These are phyloP conservation scores for Aspergillus aculeatinus DNA, from an alignment of 2,329 filamentous ascomycete genomes.

Conservation along the genomic window DNA sequence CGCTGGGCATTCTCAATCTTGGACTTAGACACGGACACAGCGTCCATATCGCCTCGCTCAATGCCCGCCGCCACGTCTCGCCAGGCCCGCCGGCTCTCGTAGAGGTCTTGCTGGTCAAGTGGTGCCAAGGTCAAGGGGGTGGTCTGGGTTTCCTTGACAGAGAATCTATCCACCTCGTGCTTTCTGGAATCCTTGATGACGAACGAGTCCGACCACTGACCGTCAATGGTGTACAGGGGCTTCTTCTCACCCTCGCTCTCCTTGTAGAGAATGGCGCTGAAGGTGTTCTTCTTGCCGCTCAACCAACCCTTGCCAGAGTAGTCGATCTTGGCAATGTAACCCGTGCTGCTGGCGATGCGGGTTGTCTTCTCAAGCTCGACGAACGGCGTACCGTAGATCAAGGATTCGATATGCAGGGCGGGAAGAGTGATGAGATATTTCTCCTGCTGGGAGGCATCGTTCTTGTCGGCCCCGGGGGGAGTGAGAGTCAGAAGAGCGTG, in stretches of 20 bases:
- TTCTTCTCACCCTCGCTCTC: constrained; percentile 64
- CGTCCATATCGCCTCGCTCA: constrained; percentile 77
- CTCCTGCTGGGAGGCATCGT: constrained; percentile 49
- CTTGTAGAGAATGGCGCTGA: constrained; percentile 72
- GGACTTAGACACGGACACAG: constrained; percentile 73
- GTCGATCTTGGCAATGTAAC: constrained; percentile 85
- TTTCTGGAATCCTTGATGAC: constrained; percentile 68
- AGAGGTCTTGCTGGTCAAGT: constrained; percentile 75
- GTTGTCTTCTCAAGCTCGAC: constrained; percentile 84
- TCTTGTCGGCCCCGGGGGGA: constrained; percentile 53
- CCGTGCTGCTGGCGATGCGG: constrained; percentile 81
- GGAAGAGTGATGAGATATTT: constrained; percentile 90
- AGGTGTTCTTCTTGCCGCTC: constrained; percentile 91
- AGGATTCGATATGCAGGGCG: constrained; percentile 85
- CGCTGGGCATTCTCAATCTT: constrained; percentile 90
- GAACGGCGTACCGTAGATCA: constrained; percentile 73
- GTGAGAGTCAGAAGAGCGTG: constrained; percentile 77
- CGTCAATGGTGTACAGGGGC: constrained; percentile 75
- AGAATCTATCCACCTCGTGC: constrained; percentile 57
- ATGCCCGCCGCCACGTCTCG: constrained; percentile 79
- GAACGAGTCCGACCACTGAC: constrained; percentile 87
- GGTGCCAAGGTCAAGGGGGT: constrained; percentile 71
- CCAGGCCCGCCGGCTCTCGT: constrained; percentile 89
- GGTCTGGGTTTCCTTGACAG: constrained; percentile 57
- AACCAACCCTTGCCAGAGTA: constrained; percentile 95